A percentile compares a stretch with the other conserved stretches of the same genome.
Conservation (phyloP, 2,329 filamentous ascomycete species). For the Fusarium ambrosium region DNA sequence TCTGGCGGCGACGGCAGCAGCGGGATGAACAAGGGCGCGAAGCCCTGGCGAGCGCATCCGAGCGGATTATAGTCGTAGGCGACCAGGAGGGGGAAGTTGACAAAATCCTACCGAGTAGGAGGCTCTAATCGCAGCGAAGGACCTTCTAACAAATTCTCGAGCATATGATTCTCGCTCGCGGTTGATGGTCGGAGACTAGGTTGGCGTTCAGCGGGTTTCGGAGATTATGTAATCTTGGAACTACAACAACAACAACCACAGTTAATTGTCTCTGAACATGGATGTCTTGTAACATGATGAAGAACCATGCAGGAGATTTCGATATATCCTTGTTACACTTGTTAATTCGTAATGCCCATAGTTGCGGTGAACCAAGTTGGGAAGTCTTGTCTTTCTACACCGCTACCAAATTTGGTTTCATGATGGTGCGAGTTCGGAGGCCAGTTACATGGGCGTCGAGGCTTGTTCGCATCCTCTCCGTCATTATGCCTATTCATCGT, state of each 20-base stretch:
- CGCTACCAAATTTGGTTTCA: neutral
- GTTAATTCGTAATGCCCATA: neutral
- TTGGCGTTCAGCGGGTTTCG: neutral
- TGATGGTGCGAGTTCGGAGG: neutral
- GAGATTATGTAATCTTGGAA: neutral
- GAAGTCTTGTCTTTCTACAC: neutral
- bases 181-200: slow-evolving; percentile 9
- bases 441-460: neutral
- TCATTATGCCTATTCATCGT: neutral
- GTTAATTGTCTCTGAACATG: neutral
- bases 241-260: neutral
- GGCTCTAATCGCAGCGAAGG: neutral
- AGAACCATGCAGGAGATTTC: neutral
- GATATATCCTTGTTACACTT: neutral
- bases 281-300: neutral
- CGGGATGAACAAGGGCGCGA: slow-evolving; percentile 48
- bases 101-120: slow-evolving; percentile 1
- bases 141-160: slow-evolving; percentile 30
- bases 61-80: slow-evolving; percentile 40
- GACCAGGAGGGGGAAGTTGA: slow-evolving; percentile 10
- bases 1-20: slow-evolving; percentile 45
- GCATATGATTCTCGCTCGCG: slow-evolving; percentile 8
- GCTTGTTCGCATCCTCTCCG: neutral
- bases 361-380: neutral
- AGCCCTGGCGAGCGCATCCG: slow-evolving; percentile 51